Percentiles rank a stretch among this genome's conserved stretches.
These are phyloP conservation scores for Lachancea meyersii DNA, from an alignment of 805 yeast genomes.

Conservation along the genomic window DNA sequence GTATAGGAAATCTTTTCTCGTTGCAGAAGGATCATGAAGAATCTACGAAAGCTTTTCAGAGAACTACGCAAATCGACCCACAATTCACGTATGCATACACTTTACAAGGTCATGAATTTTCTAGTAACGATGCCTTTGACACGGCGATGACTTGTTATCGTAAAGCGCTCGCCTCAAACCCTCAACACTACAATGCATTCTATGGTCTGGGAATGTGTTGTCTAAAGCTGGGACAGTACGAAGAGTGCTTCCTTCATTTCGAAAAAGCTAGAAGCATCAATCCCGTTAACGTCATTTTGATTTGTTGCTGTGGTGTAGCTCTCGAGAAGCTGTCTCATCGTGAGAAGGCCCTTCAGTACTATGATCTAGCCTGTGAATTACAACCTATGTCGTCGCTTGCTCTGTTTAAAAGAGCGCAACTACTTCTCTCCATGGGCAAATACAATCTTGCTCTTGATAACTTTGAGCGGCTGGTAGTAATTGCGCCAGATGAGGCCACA, in stretches of 20 bases:
- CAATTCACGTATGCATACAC: constrained; percentile 84
- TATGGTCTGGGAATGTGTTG: constrained; percentile 95
- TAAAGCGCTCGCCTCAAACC: constrained; percentile 66
- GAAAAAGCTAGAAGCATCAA: constrained; percentile 82
- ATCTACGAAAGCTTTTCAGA: constrained; percentile 79
- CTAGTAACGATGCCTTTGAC: constrained; percentile 84
- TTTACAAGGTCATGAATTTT: constrained; percentile 86
- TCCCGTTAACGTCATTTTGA: constrained; percentile 81
- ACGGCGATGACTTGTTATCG: constrained; percentile 81
- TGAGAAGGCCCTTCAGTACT: constrained; percentile 71
- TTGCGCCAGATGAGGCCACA: constrained; percentile 92
- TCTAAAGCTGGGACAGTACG: constrained; percentile 76
- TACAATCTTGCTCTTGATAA: constrained; percentile 67
- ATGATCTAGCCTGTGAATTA: constrained; percentile 71
- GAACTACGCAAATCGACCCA: constrained; percentile 64
- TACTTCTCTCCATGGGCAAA: constrained; percentile 62
- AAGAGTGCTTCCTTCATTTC: constrained; percentile 80
- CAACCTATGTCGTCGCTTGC: constrained; percentile 87
- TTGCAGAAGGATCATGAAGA: constrained; percentile 79
- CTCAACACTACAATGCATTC: constrained; percentile 86
- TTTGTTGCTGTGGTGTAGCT: constrained; percentile 93
- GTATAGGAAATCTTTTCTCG: constrained; percentile 83
- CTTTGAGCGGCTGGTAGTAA: constrained; percentile 61
- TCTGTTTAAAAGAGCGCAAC: constrained; percentile 80
- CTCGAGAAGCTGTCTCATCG: constrained; percentile 66